Conservation (phyloP, 2,329 filamentous ascomycete genomes). For the Clarireedia paspali region DNA sequence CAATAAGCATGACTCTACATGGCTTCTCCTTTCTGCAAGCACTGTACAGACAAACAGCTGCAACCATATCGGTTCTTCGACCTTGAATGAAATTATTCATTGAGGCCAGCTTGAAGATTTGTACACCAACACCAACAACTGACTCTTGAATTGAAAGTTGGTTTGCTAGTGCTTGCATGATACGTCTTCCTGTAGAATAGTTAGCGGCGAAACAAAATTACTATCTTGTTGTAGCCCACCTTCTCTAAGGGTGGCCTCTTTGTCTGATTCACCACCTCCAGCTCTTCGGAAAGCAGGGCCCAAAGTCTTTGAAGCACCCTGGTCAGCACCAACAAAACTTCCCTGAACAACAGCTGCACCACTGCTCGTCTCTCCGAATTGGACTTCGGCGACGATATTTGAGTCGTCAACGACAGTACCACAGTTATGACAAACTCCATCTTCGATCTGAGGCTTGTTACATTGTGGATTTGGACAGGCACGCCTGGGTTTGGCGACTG, state of each 20-base stretch:
- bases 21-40: slow-evolving; percentile 72
- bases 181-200: slow-evolving; percentile 30
- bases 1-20: slow-evolving; percentile 88
- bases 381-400: slow-evolving; percentile 87
- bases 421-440: slow-evolving; percentile 72
- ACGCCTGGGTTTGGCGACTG: slow-evolving; percentile 10
- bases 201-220: neutral
- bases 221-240: slow-evolving; percentile 18
- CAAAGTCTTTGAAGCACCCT: slow-evolving; percentile 49
- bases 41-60: slow-evolving; percentile 85
- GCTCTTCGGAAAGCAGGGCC: slow-evolving; percentile 54
- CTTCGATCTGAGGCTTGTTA: slow-evolving; percentile 52
- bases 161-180: slow-evolving; percentile 56
- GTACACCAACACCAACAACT: slow-evolving; percentile 56
- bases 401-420: slow-evolving; percentile 77
- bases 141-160: slow-evolving; percentile 54
- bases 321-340: slow-evolving; percentile 77
- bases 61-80: slow-evolving; percentile 75
- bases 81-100: slow-evolving; percentile 77
- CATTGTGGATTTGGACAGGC: slow-evolving; percentile 53
- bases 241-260: slow-evolving; percentile 52
- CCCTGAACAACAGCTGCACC: slow-evolving; percentile 89
- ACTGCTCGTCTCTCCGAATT: slow-evolving; percentile 78
- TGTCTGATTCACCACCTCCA: slow-evolving; percentile 48
- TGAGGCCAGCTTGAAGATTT: slow-evolving; percentile 70